Conservation (phyloP, 1,284 basidiomycete species). For the Lentinus polychrous region DNA sequence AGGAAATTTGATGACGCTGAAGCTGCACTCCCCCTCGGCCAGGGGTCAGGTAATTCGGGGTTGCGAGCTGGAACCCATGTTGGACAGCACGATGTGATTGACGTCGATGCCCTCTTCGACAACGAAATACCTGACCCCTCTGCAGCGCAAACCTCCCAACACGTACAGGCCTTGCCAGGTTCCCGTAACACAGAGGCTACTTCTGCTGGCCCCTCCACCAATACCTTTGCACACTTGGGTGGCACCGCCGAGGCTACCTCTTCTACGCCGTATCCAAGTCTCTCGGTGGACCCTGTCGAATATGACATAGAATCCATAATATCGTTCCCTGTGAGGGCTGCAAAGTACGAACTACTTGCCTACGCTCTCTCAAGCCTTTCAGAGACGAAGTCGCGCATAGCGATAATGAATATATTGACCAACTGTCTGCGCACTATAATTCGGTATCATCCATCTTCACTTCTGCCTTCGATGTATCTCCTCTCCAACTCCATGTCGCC, state of each 20-base stretch:
- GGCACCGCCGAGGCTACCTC: constrained; percentile 2
- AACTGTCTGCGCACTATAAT: constrained; percentile 74
- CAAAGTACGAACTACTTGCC: constrained; percentile 81
- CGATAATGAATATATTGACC: constrained; percentile 75
- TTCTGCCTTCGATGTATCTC: constrained; percentile 83
- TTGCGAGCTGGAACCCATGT: constrained; percentile 2
- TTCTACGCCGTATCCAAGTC: constrained; percentile 22
- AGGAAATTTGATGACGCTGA: constrained; percentile 21
- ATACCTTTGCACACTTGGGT: no score
- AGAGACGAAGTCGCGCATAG: constrained; percentile 75
- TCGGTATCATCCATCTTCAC: constrained; percentile 59
- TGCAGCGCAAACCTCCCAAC: no score
- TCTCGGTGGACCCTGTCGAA: constrained; percentile 39
- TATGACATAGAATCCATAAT: constrained; percentile 31
- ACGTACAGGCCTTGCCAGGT: no score
- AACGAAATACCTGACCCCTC: neutral
- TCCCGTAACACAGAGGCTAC: no score
- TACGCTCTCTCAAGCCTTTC: constrained; percentile 71
- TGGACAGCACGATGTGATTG: constrained; percentile 21
- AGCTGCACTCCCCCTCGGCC: constrained; percentile 15
- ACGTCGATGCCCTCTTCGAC: constrained; percentile 24
- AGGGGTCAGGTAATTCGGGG: constrained; percentile 11
- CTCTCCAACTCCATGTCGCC: constrained; percentile 84
- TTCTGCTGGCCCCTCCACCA: no score
- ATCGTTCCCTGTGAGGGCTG: constrained; percentile 34